Conservation (phyloP, 2,329 filamentous ascomycete species). For the Knufia fluminis region DNA sequence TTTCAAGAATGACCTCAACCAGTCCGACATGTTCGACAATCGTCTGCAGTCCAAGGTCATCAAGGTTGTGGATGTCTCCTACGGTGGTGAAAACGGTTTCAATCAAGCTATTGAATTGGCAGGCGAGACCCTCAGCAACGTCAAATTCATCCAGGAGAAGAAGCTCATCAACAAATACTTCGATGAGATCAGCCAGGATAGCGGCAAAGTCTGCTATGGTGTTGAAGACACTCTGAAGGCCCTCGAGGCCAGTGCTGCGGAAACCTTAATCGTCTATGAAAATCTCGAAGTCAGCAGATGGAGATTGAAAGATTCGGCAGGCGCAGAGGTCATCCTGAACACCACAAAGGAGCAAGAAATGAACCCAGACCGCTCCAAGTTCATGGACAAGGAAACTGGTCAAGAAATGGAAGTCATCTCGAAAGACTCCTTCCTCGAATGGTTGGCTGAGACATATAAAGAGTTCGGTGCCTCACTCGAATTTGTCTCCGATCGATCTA, state of each 20-base stretch:
- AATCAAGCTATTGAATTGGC: slow-evolving; percentile 98
- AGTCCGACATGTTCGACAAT: slow-evolving; percentile 92
- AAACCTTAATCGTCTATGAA: slow-evolving; percentile 92
- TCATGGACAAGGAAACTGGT: slow-evolving; percentile 91
- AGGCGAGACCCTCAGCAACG: slow-evolving; percentile 90
- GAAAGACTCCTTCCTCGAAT: slow-evolving; percentile 92
- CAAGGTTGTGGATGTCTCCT: slow-evolving; percentile 98
- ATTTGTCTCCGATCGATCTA: slow-evolving; percentile 95
- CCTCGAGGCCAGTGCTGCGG: slow-evolving; percentile 86
- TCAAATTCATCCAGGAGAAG: slow-evolving; percentile 99
- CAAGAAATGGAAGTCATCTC: slow-evolving; percentile 94
- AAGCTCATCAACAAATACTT: slow-evolving; percentile 99
- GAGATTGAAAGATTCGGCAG: slow-evolving; percentile 70
- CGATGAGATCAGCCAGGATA: slow-evolving; percentile 97
- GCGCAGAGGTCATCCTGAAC: slow-evolving; percentile 66
- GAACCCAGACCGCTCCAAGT: slow-evolving; percentile 68
- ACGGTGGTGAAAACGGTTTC: slow-evolving; percentile 98
- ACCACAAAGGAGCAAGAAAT: slow-evolving; percentile 78
- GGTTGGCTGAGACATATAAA: slow-evolving; percentile 97
- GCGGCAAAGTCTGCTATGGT: slow-evolving; percentile 93
- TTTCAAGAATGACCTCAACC: slow-evolving; percentile 99
- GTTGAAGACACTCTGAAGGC: slow-evolving; percentile 97
- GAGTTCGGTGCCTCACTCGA: slow-evolving; percentile 93
- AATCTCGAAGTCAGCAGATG: slow-evolving; percentile 92
- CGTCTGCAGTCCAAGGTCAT: slow-evolving; percentile 92